Evolutionary conservation across 306 rosid species (phyloP), one percentile per base, ranked within the genome.

Genomic region (Rubus idaeus): DNA sequence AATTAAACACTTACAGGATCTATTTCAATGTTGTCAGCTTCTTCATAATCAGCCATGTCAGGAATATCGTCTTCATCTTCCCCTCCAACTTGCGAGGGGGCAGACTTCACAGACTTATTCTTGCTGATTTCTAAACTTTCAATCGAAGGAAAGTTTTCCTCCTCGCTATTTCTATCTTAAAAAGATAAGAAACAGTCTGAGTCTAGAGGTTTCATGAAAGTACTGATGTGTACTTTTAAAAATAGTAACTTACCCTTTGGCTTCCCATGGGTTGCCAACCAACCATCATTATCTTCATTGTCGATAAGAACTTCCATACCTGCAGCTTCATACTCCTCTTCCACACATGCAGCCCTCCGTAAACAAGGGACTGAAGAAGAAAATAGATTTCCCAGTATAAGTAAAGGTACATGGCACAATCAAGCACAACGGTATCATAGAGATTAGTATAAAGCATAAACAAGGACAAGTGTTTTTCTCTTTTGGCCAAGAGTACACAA

Each of bases 281-380:
- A 95, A 50, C 98, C 98, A 81, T 95, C 97, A 75, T 88, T 86
- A 70, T 94, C 98, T 82, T 92, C 98, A 68, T 89, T 87, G 75
- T 95, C 99, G 74, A 95, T 86, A 70, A 95, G 87, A 87, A 95
- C 91, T 83, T 92, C 98, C 72, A 89, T 93, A 60, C 98, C 98
- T 7, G 97, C 87, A 74, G 99, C 99, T 87, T 95, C 99, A 62
- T 95, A 95, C 75, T 95, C 99, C 86, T 92, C 99, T 86, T 90
- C 97, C 49, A 95, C 85, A 84, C 89, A 92, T 35, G 91, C 92
- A 78, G 93, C 99, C 81, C 97, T 93, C 23, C 97, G 88, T 67
- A 89, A 80, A 87, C 99, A 95, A 77, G 97, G 99, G 80, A 95
- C 99, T 92, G 91, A 74, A 56, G 16, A 76, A 65, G 35, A 26